A percentile compares a stretch with the other conserved stretches of the same genome.
Evolutionary conservation across 2,329 filamentous ascomycete species (phyloP).

Genomic region (Aspergillus sp.): DNA sequence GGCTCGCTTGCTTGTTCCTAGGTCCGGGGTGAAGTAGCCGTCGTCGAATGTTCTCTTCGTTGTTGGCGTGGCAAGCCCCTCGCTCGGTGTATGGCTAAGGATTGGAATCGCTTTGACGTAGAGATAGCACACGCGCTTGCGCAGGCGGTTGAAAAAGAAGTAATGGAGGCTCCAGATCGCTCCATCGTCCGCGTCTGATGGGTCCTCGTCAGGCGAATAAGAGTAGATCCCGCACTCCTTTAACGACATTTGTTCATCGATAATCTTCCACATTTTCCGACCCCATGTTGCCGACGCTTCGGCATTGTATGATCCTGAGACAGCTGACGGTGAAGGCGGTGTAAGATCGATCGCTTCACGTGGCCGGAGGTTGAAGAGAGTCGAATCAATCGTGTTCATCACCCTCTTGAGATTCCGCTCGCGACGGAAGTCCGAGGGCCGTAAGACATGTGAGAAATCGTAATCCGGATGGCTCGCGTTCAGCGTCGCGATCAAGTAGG

Average conservation of each 20-base stretch:
- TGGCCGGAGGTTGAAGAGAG: slow-evolving; percentile 82
- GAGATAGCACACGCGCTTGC: slow-evolving; percentile 92
- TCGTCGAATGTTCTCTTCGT: slow-evolving; percentile 54
- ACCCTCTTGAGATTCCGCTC: slow-evolving; percentile 79
- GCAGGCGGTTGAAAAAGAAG: slow-evolving; percentile 94
- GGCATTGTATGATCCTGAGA: slow-evolving; percentile 53
- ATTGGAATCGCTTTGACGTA: slow-evolving; percentile 83
- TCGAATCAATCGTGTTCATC: slow-evolving; percentile 86
- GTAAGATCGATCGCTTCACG: slow-evolving; percentile 50
- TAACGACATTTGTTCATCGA: slow-evolving; percentile 93
- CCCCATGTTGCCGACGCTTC: slow-evolving; percentile 73
- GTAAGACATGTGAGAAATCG: slow-evolving; percentile 91
- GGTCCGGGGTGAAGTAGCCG: slow-evolving; percentile 54
- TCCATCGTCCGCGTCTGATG: slow-evolving; percentile 90
- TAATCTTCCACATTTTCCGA: slow-evolving; percentile 85
- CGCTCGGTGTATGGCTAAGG: slow-evolving; percentile 70
- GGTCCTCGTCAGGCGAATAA: slow-evolving; percentile 86
- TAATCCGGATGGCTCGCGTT: slow-evolving; percentile 97
- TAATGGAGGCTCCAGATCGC: slow-evolving; percentile 96
- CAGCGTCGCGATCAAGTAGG: slow-evolving; percentile 92
- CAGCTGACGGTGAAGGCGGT: slow-evolving; percentile 46
- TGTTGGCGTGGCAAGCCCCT: slow-evolving; percentile 45
- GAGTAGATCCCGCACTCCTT: slow-evolving; percentile 88
- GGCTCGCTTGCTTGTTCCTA: slow-evolving; percentile 76
- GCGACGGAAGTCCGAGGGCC: slow-evolving; percentile 85